Base-by-base conservation (phyloP, 805 yeast species). In the Alloascoidea hylecoeti region DNA sequence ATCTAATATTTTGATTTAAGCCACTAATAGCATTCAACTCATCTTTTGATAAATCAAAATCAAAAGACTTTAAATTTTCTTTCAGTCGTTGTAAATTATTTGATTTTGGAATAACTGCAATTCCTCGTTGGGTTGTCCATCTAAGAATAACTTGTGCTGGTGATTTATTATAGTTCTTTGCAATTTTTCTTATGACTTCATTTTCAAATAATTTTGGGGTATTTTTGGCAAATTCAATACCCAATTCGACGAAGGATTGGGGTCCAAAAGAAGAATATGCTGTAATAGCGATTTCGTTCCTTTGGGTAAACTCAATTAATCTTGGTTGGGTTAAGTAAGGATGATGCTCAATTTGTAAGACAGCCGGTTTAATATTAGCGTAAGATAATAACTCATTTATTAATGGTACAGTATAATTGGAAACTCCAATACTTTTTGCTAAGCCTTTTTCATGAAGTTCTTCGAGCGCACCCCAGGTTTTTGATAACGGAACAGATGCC, bases 51-150 rank as follows among this genome's bases (percentile, higher is more conserved):
- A 78, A 61, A 38, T 70, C 61, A 41, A 74, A 61, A 39, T 62
- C 64, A 37, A 55, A 54, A 40, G 58, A 56, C 9, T 53, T 39
- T 54, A 68, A 61, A 56, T 69, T 68, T 40, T 58, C 58, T 32
- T 41, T 39, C 42, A 69, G 57, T 53, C 72, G 58, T 35, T 51
- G 58, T 28, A 55, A 53, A 45, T 60, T 64, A 44, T 56, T 57
- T 4, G 72, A 64, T 50, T 68, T 69, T 54, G 74, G 75, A 57
- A 68, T 68, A 42, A 82, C 74, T 33, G 82, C 81, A 42, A 82
- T 52, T 39, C 69, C 70, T 58, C 86, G 72, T 53, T 68, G 73
- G 27, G 88, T 77, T 36, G 88, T 82, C 94, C 94, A 82, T 64
- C 89, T 72, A 45, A 82, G 62, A 44, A 82, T 62, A 15, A 82